phyloP scores from a whole-genome alignment of 2,329 filamentous ascomycete genomes.

The Alternaria gaisen region DNA sequence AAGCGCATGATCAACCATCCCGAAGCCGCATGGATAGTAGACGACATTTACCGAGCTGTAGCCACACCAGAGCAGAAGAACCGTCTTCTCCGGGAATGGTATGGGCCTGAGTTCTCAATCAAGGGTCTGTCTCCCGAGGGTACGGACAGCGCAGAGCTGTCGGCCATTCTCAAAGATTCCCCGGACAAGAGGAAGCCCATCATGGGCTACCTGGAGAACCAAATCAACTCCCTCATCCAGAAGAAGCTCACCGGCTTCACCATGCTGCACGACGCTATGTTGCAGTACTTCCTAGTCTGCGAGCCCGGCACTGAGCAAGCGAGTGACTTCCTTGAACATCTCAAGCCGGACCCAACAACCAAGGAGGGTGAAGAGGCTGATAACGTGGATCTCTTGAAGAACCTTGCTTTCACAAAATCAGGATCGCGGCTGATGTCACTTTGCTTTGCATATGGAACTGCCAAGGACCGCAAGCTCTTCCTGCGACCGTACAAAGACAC shows the following conservation, averaged over 20 bases:
- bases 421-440: conserved; percentile 84
- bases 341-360: conserved; percentile 87
- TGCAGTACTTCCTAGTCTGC: conserved; percentile 90
- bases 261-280: conserved; percentile 97
- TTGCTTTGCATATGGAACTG: conserved; percentile 81
- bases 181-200: conserved; percentile 89
- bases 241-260: conserved; percentile 98
- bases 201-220: conserved; percentile 82
- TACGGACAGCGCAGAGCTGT: conserved; percentile 70
- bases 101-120: conserved; percentile 89
- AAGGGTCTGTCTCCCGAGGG: conserved; percentile 66
- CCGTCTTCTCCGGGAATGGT: conserved; percentile 90
- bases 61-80: conserved; percentile 88
- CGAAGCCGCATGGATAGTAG: conserved; percentile 96
- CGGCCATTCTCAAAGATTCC: conserved; percentile 75
- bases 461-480: conserved; percentile 92
- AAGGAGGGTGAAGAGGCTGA: conserved; percentile 61
- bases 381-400: conserved; percentile 79
- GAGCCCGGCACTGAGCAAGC: conserved; percentile 81
- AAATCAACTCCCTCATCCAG: conserved; percentile 92
- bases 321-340: conserved; percentile 84
- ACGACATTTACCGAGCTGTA: conserved; percentile 92
- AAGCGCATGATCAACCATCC: conserved; percentile 94
- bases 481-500: conserved; percentile 91
- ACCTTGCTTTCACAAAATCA: conserved; percentile 93